Conservation (phyloP, 2,329 filamentous ascomycete genomes). For the Penicillium fuscoglaucum region DNA sequence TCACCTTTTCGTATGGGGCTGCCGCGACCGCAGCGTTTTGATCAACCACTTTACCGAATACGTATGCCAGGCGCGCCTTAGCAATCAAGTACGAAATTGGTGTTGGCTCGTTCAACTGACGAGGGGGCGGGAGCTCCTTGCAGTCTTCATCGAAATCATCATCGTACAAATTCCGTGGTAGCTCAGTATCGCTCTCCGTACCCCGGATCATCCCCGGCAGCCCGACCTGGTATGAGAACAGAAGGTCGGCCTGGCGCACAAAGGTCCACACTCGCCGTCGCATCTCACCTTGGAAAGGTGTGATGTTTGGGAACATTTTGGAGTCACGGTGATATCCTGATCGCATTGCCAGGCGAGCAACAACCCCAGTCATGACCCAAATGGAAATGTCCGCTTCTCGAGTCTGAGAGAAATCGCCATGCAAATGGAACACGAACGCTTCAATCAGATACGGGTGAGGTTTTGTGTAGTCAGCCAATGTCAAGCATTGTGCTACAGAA, state of each 20-base stretch:
- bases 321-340: slow-evolving; percentile 67
- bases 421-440: slow-evolving; percentile 61
- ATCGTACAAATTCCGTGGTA: slow-evolving; percentile 64
- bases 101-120: slow-evolving; percentile 62
- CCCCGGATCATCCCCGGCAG: slow-evolving; percentile 65
- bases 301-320: slow-evolving; percentile 59
- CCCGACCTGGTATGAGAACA: slow-evolving; percentile 68
- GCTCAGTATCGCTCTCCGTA: slow-evolving; percentile 62
- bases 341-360: slow-evolving; percentile 63
- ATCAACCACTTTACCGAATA: slow-evolving; percentile 49
- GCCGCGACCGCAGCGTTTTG: slow-evolving; percentile 44
- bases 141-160: slow-evolving; percentile 63
- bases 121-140: slow-evolving; percentile 55
- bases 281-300: slow-evolving; percentile 63
- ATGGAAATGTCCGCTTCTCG: slow-evolving; percentile 62
- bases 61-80: slow-evolving; percentile 45
- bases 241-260: slow-evolving; percentile 59
- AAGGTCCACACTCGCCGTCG: slow-evolving; percentile 52
- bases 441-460: slow-evolving; percentile 62
- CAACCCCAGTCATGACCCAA: slow-evolving; percentile 60
- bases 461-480: slow-evolving; percentile 64
- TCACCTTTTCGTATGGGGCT: slow-evolving; percentile 59
- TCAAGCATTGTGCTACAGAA: slow-evolving; percentile 63
- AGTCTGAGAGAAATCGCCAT: slow-evolving; percentile 61
- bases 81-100: slow-evolving; percentile 52